Percentiles rank a stretch among this genome's conserved stretches.
Conservation (phyloP, 345 rosid genomes). For the Gossypium anomalum region DNA sequence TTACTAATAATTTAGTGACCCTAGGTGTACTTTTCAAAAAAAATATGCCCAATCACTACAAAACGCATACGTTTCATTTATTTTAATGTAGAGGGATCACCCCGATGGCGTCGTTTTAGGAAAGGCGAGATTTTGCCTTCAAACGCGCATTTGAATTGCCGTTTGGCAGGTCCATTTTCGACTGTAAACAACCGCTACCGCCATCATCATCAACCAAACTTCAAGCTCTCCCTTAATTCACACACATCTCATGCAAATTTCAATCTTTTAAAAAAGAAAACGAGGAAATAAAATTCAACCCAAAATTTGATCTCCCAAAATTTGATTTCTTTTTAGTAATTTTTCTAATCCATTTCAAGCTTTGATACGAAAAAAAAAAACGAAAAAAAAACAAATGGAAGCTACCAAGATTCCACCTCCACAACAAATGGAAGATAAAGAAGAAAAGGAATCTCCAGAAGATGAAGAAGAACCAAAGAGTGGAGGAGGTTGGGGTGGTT, state of each 20-base stretch:
- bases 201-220: too few relatives aligned
- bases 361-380: not conserved
- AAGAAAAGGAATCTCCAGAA: conserved; percentile 17
- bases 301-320: too few relatives aligned
- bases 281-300: too few relatives aligned
- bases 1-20: accelerated
- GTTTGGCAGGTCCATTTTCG: conserved; percentile 16
- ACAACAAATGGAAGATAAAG: conserved; percentile 20
- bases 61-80: not conserved
- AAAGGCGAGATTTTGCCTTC: conserved; percentile 9
- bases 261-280: too few relatives aligned
- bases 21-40: too few relatives aligned
- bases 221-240: too few relatives aligned
- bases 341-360: not conserved
- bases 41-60: not conserved
- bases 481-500: conserved; percentile 74
- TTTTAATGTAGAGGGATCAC: not conserved
- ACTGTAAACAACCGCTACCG: not conserved
- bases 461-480: conserved; percentile 30
- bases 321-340: too few relatives aligned
- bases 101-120: not conserved
- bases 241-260: too few relatives aligned
- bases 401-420: conserved; percentile 24
- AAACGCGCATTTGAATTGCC: conserved; percentile 9
- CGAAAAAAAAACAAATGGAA: conserved; percentile 34